phyloP scores from a whole-genome alignment of 2,329 filamentous ascomycete species.

The Fusarium buxicola region DNA sequence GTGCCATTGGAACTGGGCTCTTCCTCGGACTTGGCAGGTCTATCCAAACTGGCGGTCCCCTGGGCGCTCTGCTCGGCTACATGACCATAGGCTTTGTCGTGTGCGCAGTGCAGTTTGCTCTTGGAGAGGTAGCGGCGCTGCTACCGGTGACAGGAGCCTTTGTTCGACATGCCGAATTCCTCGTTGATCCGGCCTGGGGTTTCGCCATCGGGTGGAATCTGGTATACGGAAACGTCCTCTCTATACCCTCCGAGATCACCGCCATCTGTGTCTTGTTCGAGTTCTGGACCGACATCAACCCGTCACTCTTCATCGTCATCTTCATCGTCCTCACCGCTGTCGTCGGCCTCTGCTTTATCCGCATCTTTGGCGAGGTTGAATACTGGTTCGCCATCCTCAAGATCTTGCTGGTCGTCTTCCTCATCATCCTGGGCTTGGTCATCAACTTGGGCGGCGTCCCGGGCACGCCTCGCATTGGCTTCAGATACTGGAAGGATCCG shows the following conservation, averaged over 20 bases:
- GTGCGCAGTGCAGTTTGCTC: slow-evolving; percentile 60
- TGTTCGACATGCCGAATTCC: slow-evolving; percentile 61
- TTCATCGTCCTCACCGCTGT: slow-evolving; percentile 41
- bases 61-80: slow-evolving; percentile 60
- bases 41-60: slow-evolving; percentile 50
- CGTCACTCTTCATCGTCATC: slow-evolving; percentile 42
- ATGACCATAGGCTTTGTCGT: slow-evolving; percentile 57
- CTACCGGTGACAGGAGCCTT: slow-evolving; percentile 62
- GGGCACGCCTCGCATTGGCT: slow-evolving; percentile 40
- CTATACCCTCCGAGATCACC: slow-evolving; percentile 65
- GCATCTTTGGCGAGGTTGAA: slow-evolving; percentile 64
- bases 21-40: slow-evolving; percentile 57
- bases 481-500: slow-evolving; percentile 61
- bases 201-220: slow-evolving; percentile 63
- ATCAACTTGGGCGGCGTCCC: slow-evolving; percentile 44
- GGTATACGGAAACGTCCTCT: slow-evolving; percentile 62
- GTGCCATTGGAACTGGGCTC: slow-evolving; percentile 60
- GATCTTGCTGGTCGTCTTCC: slow-evolving; percentile 63
- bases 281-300: slow-evolving; percentile 53
- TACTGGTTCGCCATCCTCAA: slow-evolving; percentile 64
- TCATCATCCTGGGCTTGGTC: slow-evolving; percentile 60
- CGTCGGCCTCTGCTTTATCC: slow-evolving; percentile 58
- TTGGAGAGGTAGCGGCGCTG: slow-evolving; percentile 63
- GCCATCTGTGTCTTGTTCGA: slow-evolving; percentile 54
- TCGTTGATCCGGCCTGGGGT: slow-evolving; percentile 67